Evolutionary conservation across 2,329 filamentous ascomycete species (phyloP).

Genomic region (Elsinoe fawcettii): DNA sequence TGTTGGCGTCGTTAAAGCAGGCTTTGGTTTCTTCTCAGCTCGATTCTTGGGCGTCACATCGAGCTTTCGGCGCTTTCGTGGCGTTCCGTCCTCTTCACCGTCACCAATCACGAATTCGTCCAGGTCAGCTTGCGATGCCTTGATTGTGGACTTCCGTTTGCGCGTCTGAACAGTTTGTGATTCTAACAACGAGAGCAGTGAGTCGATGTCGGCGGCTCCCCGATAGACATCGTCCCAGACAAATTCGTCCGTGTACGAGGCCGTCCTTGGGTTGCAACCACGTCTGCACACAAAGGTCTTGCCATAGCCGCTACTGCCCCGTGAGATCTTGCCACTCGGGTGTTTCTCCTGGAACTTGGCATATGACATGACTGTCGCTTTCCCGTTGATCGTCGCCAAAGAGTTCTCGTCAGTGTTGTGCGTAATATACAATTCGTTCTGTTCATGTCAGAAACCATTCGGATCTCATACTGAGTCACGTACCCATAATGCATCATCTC

Average conservation of each 20-base stretch:
- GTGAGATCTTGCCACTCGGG: conserved; percentile 67
- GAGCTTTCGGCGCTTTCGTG: conserved; percentile 43
- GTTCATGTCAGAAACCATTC: neutral
- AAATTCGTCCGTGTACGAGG: conserved; percentile 88
- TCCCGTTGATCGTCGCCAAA: conserved; percentile 82
- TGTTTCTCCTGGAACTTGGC: conserved; percentile 60
- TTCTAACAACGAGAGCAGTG: conserved; percentile 60
- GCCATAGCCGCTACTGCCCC: conserved; percentile 64
- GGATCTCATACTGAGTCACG: conserved; percentile 38
- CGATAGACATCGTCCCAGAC: conserved; percentile 78
- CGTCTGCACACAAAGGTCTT: conserved; percentile 86
- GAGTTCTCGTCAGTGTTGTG: conserved; percentile 81
- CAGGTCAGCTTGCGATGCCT: conserved; percentile 28
- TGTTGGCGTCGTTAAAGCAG: conserved; percentile 50
- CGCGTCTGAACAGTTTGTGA: conserved; percentile 65
- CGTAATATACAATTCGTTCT: conserved; percentile 90
- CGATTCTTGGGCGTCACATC: conserved; percentile 37
- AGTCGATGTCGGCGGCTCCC: conserved; percentile 57
- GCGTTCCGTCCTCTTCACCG: conserved; percentile 35
- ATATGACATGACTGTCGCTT: conserved; percentile 69
- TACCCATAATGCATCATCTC: conserved; percentile 60
- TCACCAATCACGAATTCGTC: conserved; percentile 38
- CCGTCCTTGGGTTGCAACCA: conserved; percentile 80
- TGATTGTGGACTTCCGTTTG: conserved; percentile 37
- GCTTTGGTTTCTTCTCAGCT: conserved; percentile 10